Evolutionary conservation across 169 alveolate species (phyloP), one percentile per base, ranked within the genome.

Genomic region (Plasmodium relictum): DNA sequence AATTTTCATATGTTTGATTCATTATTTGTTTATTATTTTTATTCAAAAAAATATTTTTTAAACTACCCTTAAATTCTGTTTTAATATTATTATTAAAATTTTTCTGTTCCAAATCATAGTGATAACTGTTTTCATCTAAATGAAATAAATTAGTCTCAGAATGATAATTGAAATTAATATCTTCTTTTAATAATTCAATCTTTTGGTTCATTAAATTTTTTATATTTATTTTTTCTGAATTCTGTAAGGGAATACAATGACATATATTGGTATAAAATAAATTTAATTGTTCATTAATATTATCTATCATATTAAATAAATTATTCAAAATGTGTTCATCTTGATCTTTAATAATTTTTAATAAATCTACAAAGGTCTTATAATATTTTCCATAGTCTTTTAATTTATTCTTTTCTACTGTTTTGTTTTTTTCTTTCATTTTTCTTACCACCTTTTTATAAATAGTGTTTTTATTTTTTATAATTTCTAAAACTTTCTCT

Each of bases 381-480:
- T 83, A 45, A 48, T 56, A 68, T n/a, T 56, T 41, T 45, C 52
- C 83, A 20, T 59, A 56, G 39, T 42, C 20, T 61, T 10, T 42
- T 24, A 66, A n/a, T n/a, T 68, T 12, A 3, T 20, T 22, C 44
- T 24, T 83, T 6, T 56, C 56, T 8, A 7, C 7, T 37, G 9
- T 24, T 37, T 31, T 37, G 12, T 26, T 52, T 10, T 44, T 37
- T 22, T 42, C 58, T 61, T 59, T 83, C 14, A 56, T 72, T 58
- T 83, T 83, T 12, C n/a, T 20, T 20, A 83, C 39, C 14, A 83
- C 78, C 31, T 42, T 66, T 68, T 68, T 83, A 61, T 83, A 83
- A 61, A 68, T 26, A 18, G 10, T 44, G 31, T 68, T 68, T 83
- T 61, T 83, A 9, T 52, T 66, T 72, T 45, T 83, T 59, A 59